Percentiles rank a stretch among this genome's conserved stretches.
Conservation (phyloP, 2,329 filamentous ascomycete species). For the Aspergillus costaricaensis region DNA sequence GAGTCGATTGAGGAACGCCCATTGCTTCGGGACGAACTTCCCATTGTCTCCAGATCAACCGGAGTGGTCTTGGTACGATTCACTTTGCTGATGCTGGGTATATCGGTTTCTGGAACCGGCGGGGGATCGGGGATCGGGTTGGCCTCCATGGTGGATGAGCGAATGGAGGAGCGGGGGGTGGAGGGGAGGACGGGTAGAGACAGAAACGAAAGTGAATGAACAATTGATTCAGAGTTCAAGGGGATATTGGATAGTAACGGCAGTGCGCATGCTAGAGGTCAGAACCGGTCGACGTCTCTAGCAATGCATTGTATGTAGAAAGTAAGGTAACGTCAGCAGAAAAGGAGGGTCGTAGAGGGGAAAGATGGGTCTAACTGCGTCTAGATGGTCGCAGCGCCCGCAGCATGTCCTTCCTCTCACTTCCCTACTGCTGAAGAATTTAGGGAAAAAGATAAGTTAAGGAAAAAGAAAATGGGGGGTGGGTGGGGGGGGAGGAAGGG, state of each 20-base stretch:
- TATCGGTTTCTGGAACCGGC: conserved; percentile 37
- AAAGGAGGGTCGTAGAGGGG: conserved; percentile 7
- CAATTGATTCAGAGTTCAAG: background rate
- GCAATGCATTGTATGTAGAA: background rate
- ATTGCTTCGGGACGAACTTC: conserved; percentile 36
- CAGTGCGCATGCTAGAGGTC: conserved; percentile 4
- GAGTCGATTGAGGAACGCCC: conserved; percentile 43
- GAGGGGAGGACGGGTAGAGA: conserved; percentile 4
- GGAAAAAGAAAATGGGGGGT: background rate
- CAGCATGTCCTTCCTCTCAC: conserved; percentile 10
- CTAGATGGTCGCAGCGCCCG: conserved; percentile 9
- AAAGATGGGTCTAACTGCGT: background rate
- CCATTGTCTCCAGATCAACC: conserved; percentile 35
- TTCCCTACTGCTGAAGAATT: background rate
- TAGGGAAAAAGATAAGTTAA: background rate
- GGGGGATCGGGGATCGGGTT: conserved; percentile 29
- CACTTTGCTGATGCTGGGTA: conserved; percentile 37
- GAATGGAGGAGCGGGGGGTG: background rate
- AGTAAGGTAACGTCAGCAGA: background rate
- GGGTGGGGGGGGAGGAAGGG: background rate
- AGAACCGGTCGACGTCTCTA: conserved; percentile 7
- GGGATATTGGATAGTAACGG: background rate
- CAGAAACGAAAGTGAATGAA: background rate
- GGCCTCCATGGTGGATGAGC: conserved; percentile 35
- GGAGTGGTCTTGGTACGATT: conserved; percentile 42